phyloP scores from a whole-genome alignment of 2,329 filamentous ascomycete genomes.

The Tolypocladium pustulatum region DNA sequence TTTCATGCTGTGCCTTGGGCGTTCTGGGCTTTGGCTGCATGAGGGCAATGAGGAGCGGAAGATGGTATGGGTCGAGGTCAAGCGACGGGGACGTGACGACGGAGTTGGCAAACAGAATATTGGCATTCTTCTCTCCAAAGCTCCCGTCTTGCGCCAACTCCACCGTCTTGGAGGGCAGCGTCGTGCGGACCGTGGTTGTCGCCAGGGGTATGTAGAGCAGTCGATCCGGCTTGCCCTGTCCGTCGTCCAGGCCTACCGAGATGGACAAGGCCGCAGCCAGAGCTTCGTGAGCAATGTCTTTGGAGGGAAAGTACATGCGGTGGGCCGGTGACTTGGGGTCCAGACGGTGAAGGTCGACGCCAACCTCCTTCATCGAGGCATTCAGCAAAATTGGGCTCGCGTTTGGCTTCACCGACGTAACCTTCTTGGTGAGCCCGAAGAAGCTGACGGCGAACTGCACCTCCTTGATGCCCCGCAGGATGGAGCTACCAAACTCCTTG shows the following conservation, averaged over 20 bases:
- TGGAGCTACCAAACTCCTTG: conserved; percentile 82
- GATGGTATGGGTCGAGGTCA: conserved; percentile 83
- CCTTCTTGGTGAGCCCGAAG: conserved; percentile 72
- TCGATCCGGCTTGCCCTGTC: conserved; percentile 74
- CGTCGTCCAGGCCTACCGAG: conserved; percentile 83
- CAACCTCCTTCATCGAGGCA: conserved; percentile 91
- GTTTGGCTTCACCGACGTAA: conserved; percentile 56
- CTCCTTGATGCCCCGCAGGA: conserved; percentile 87
- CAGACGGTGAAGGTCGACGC: conserved; percentile 81
- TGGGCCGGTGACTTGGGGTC: conserved; percentile 90
- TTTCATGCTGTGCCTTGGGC: conserved; percentile 26
- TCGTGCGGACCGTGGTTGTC: conserved; percentile 89
- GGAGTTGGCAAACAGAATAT: conserved; percentile 91
- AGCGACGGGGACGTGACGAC: conserved; percentile 93
- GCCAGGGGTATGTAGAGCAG: conserved; percentile 95
- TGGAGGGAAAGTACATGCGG: conserved; percentile 93
- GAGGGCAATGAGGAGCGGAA: conserved; percentile 74
- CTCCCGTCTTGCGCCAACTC: conserved; percentile 64
- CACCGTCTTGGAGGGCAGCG: conserved; percentile 86
- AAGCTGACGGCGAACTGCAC: conserved; percentile 93
- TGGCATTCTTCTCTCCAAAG: conserved; percentile 78
- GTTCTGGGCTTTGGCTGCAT: conserved; percentile 44
- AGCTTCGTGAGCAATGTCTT: conserved; percentile 91
- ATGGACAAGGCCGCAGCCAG: conserved; percentile 86
- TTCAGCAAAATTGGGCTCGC: conserved; percentile 71